Evolutionary conservation across 345 rosid genomes (phyloP).

Genomic region (Salix purpurea): DNA sequence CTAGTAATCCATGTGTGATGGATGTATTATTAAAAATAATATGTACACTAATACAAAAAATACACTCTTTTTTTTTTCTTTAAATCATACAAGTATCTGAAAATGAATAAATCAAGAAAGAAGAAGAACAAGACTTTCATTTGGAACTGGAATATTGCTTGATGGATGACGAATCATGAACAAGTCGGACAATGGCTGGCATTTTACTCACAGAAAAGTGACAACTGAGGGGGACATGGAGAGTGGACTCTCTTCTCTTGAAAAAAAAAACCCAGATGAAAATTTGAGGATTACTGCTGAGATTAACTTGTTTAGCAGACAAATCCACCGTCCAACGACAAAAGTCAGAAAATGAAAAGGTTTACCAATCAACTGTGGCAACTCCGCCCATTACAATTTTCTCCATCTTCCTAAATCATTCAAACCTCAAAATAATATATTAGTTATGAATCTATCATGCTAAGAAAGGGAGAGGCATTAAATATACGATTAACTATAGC

Average conservation of each 20-base stretch:
- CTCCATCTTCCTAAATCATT: neutral
- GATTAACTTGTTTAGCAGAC: neutral
- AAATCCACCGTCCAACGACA: conserved; percentile 13
- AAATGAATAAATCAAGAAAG: too few relatives aligned
- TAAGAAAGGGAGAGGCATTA: neutral
- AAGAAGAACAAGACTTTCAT: too few relatives aligned
- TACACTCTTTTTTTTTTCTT: too few relatives aligned
- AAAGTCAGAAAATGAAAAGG: neutral
- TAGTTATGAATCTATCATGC: neutral
- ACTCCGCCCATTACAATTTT: neutral
- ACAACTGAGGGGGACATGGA: neutral
- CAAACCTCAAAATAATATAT: neutral
- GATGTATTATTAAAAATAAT: too few relatives aligned
- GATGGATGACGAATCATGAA: neutral
- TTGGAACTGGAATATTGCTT: too few relatives aligned
- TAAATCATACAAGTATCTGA: too few relatives aligned
- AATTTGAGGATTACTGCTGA: neutral
- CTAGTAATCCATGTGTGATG: too few relatives aligned
- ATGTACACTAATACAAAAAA: too few relatives aligned
- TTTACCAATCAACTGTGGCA: neutral
- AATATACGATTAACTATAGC: neutral
- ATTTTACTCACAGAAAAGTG: neutral
- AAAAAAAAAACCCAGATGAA: too few relatives aligned
- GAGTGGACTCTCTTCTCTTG: neutral
- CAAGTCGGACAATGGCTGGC: neutral